These are phyloP conservation scores for Eucalyptus victrix DNA, from an alignment of 345 rosid genomes.

Conservation along the genomic window DNA sequence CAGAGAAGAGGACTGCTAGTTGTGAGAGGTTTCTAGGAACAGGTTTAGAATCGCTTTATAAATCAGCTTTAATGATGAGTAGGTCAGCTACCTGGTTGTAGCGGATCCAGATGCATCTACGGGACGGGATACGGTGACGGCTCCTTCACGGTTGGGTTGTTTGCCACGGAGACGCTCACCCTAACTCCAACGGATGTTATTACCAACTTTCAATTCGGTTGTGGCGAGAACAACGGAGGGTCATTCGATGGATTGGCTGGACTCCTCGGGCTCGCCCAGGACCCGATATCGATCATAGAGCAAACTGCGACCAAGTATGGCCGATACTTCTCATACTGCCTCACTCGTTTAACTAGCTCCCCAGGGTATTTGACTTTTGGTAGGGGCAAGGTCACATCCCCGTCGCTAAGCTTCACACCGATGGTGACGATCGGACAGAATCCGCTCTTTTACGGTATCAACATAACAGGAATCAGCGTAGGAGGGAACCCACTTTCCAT, in stretches of 20 bases:
- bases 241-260: not conserved
- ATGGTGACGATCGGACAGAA: not conserved
- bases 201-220: slow-evolving; percentile 2
- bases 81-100: not conserved
- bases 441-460: not conserved
- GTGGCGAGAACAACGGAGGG: not conserved
- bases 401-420: not conserved
- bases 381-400: not conserved
- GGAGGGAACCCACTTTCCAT: not conserved
- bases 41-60: not conserved
- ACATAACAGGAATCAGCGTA: not conserved
- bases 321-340: slow-evolving; percentile 14
- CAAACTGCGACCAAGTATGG: not conserved
- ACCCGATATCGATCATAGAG: not conserved
- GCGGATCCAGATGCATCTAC: not conserved
- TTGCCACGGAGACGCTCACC: not conserved
- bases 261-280: not conserved
- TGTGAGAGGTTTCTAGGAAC: not conserved
- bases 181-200: not conserved
- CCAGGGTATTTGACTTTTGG: slow-evolving; percentile 2
- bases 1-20: not conserved
- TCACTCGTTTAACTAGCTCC: not conserved
- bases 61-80: not conserved
- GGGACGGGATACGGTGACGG: not conserved
- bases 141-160: not conserved